Evolutionary conservation across 305 asterid species (phyloP).

Genomic region (Fraxinus xanthoxyloides): DNA sequence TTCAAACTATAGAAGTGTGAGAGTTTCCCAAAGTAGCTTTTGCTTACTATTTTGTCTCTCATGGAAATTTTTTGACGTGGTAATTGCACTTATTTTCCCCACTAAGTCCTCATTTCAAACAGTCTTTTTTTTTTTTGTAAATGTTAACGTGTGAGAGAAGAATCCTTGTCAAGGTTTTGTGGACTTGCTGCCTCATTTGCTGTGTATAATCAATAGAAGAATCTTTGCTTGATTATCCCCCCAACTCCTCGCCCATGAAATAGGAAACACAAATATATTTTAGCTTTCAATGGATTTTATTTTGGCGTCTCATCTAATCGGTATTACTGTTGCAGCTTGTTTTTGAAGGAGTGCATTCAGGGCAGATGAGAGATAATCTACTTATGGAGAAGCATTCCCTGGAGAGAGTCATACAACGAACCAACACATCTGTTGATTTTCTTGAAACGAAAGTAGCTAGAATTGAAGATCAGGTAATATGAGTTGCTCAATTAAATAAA

Average conservation of each 20-base stretch:
- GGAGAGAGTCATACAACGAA: slow-evolving; percentile 64
- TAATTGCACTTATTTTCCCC: not conserved
- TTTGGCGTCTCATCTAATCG: slow-evolving; percentile 10
- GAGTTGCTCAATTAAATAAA: slow-evolving; percentile 1
- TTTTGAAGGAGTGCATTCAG: slow-evolving; percentile 76
- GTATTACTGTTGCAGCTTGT: slow-evolving; percentile 65
- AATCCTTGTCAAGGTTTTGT: not conserved
- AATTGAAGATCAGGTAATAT: slow-evolving; percentile 85
- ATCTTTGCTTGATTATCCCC: not conserved
- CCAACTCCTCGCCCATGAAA: not conserved
- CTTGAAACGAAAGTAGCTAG: slow-evolving; percentile 62
- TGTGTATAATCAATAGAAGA: not conserved
- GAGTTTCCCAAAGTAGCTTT: not conserved
- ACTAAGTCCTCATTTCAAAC: not conserved
- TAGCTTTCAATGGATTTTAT: not conserved
- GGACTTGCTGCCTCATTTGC: not conserved
- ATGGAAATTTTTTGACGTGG: not conserved
- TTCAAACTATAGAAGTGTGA: not conserved
- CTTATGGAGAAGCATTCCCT: slow-evolving; percentile 60
- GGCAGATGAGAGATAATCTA: slow-evolving; percentile 60
- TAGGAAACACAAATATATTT: not conserved
- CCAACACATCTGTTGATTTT: slow-evolving; percentile 54
- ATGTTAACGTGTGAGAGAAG: not conserved
- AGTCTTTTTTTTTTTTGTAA: not conserved
- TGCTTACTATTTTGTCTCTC: not conserved